These are phyloP conservation scores for Ascochyta clinopodiicola DNA, from an alignment of 2,329 filamentous ascomycete species.

Conservation along the genomic window DNA sequence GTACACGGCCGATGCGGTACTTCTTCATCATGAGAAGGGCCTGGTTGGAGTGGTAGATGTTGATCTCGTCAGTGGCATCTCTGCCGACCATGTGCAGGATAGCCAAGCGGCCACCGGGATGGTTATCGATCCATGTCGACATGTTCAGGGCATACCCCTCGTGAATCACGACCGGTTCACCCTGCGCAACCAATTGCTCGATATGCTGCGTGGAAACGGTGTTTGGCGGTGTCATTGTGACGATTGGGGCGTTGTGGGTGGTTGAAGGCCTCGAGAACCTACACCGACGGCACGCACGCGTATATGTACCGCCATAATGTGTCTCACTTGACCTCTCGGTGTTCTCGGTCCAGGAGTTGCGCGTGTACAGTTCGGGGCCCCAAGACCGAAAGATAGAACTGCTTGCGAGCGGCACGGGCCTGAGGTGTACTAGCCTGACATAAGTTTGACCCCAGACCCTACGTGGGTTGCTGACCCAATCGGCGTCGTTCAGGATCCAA, in stretches of 20 bases:
- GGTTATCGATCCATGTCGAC: slow-evolving; percentile 64
- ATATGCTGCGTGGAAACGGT: slow-evolving; percentile 56
- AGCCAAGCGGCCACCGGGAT: slow-evolving; percentile 65
- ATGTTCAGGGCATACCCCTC: slow-evolving; percentile 63
- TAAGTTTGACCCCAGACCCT: no score
- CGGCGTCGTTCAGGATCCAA: no score
- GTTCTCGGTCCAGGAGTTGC: slow-evolving; percentile 5
- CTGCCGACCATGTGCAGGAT: slow-evolving; percentile 68
- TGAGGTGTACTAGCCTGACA: no score
- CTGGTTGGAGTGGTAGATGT: slow-evolving; percentile 62
- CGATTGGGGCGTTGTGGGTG: background rate
- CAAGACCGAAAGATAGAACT: slow-evolving; percentile 13
- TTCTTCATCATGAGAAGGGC: slow-evolving; percentile 65
- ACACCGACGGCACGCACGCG: slow-evolving; percentile 1
- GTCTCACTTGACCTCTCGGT: slow-evolving; percentile 7
- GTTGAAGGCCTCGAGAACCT: background rate
- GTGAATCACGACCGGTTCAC: slow-evolving; percentile 63
- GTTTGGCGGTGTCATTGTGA: slow-evolving; percentile 28
- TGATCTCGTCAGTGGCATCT: slow-evolving; percentile 66
- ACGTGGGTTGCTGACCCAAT: no score
- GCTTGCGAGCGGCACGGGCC: slow-evolving; percentile 19
- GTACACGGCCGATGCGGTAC: slow-evolving; percentile 65
- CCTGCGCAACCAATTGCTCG: slow-evolving; percentile 61
- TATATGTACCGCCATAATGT: slow-evolving; percentile 8
- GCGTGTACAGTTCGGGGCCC: slow-evolving; percentile 9